Base-by-base conservation (phyloP, 495 filamentous ascomycete genomes). In the Neurospora tetraspora region DNA sequence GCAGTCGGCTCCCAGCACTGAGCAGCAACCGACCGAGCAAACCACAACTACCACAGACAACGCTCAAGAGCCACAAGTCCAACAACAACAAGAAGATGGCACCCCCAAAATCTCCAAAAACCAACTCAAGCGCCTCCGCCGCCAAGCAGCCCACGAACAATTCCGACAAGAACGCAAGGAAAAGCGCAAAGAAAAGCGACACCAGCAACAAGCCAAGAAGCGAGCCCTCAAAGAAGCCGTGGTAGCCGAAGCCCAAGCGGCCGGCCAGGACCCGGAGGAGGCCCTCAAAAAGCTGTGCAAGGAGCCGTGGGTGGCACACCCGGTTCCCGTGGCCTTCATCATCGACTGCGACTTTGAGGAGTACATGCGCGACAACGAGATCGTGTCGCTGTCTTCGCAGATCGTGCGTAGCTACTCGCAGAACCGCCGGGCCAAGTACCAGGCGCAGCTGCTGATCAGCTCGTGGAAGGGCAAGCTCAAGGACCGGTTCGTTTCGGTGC, bases 331-430 rank as follows among this genome's bases (percentile, higher is more conserved):
- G 8, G 87, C 93, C 0, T 77, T 98, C 75, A 82, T 99, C 43
- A 81, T 99, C 74, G 96, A 99, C 80, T 98, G 96, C 80, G 89
- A 92, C 73, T 99, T 95, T 75, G 93, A 99, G 75, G 87, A 92
- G 12, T 84, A 95, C 76, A 99, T 99, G 96, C 84, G 82, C 37
- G 89, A 92, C 1, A 89, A 91, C 70, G 96, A 99, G 78, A 84
- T 93, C 20, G 89, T 92, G 9, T 97, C 94, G 4, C 86, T 99
- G 11, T 88, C 86, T 3, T 86, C 87, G 36, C 96, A 99, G 81
- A 81, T 99, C 71, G 96, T 93, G 3, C 85, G 96, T 27, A 89
- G 87, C 74, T 98, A 99, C 83, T 94, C 94, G 5, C 91, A 96
- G 76, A 97, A 97, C 79, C 87, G 85, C 53, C 88, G 86, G 68